A percentile compares a stretch with the other conserved stretches of the same genome.
These are phyloP conservation scores for Coniella vitis DNA, from an alignment of 2,329 filamentous ascomycete genomes.

Conservation along the genomic window DNA sequence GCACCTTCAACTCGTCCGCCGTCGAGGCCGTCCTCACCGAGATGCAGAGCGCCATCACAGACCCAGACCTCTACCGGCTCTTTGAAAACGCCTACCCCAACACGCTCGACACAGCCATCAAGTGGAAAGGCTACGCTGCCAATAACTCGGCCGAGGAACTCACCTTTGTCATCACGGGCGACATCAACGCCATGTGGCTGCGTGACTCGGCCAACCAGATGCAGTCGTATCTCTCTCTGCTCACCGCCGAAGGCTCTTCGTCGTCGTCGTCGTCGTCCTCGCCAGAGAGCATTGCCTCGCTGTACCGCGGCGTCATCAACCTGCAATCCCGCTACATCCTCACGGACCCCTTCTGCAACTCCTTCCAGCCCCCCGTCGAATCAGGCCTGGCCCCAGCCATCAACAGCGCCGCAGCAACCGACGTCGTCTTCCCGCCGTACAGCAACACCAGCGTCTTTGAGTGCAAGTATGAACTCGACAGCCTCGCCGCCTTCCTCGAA, in stretches of 20 bases:
- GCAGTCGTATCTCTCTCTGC: slow-evolving; percentile 63
- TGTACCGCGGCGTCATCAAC: slow-evolving; percentile 71
- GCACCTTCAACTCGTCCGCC: slow-evolving; percentile 70
- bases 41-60: slow-evolving; percentile 62
- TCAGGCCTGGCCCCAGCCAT: slow-evolving; percentile 54
- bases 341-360: slow-evolving; percentile 78
- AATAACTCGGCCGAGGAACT: slow-evolving; percentile 56
- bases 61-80: slow-evolving; percentile 66
- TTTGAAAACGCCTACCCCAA: slow-evolving; percentile 71
- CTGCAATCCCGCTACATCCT: slow-evolving; percentile 66
- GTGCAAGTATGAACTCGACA: slow-evolving; percentile 95
- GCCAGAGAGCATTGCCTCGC: slow-evolving; percentile 54
- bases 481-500: slow-evolving; percentile 77
- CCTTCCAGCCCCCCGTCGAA: slow-evolving; percentile 81
- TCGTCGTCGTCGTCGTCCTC: no score
- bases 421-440: slow-evolving; percentile 56
- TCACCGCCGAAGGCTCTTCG: slow-evolving; percentile 51
- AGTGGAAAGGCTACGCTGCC: slow-evolving; percentile 56
- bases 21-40: slow-evolving; percentile 71
- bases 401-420: slow-evolving; percentile 54
- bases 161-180: slow-evolving; percentile 51
- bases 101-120: slow-evolving; percentile 66
- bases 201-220: slow-evolving; percentile 55
- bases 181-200: slow-evolving; percentile 39
- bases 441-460: slow-evolving; percentile 73